phyloP scores from a whole-genome alignment of 352 stramenopile genomes.

The Phytophthora pluvialis region DNA sequence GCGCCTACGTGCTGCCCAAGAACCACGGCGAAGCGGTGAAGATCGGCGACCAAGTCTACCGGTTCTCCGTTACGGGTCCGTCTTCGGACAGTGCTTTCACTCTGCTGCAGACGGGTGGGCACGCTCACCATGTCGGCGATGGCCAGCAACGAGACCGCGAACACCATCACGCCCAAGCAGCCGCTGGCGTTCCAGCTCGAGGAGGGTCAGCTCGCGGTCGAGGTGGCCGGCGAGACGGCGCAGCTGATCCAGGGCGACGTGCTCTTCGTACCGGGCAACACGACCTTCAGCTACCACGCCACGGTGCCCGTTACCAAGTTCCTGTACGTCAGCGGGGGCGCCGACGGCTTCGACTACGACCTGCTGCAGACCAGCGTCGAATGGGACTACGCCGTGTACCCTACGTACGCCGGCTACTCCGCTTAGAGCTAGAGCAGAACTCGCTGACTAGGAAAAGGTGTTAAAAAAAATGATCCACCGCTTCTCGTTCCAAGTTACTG shows the following conservation, averaged over 20 bases:
- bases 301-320: conserved; percentile 63
- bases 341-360: conserved; percentile 53
- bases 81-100: conserved; percentile 50
- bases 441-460: not conserved
- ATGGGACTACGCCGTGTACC: conserved; percentile 57
- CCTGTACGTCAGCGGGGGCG: conserved; percentile 56
- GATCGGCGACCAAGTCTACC: conserved; percentile 54
- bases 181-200: conserved; percentile 57
- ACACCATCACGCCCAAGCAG: conserved; percentile 51
- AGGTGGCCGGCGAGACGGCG: conserved; percentile 42
- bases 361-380: conserved; percentile 51
- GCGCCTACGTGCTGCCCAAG: conserved; percentile 59
- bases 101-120: conserved; percentile 52
- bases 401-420: conserved; percentile 45
- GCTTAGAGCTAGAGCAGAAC: conserved; percentile 13
- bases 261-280: conserved; percentile 50
- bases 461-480: too few relatives aligned
- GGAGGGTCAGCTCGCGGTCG: conserved; percentile 54
- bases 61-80: conserved; percentile 60
- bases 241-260: conserved; percentile 60
- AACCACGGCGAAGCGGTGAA: conserved; percentile 42
- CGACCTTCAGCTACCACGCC: conserved; percentile 57
- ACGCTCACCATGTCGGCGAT: conserved; percentile 59
- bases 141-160: conserved; percentile 47
- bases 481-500: too few relatives aligned